A percentile compares a stretch with the other conserved stretches of the same genome.
Conservation (phyloP, 495 filamentous ascomycete genomes). For the Diplogelasinospora grovesii region DNA sequence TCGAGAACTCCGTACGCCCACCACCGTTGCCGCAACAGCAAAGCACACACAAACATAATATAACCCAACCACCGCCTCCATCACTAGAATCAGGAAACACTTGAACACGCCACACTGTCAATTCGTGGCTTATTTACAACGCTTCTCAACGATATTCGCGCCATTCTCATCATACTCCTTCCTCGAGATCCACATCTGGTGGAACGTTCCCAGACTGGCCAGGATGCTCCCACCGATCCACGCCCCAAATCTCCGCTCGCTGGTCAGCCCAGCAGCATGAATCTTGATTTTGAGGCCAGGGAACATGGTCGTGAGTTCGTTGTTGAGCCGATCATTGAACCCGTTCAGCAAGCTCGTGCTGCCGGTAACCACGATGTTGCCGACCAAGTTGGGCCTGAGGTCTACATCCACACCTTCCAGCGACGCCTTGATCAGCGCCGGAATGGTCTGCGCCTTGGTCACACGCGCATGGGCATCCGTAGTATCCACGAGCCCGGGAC, state of each 20-base stretch:
- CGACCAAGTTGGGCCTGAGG: slow-evolving; percentile 70
- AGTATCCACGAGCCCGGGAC: slow-evolving; percentile 19
- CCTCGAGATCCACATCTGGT: slow-evolving; percentile 95
- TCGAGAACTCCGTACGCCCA: slow-evolving; percentile 20
- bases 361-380: slow-evolving; percentile 90
- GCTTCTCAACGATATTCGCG: slow-evolving; percentile 64
- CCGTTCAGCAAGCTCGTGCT: slow-evolving; percentile 77
- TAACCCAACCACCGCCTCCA: neutral
- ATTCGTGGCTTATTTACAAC: slow-evolving; percentile 53
- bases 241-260: slow-evolving; percentile 80
- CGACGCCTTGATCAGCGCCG: slow-evolving; percentile 69
- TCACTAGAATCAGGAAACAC: too few species aligned
- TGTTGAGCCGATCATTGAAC: slow-evolving; percentile 81
- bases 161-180: slow-evolving; percentile 81
- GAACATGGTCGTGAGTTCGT: slow-evolving; percentile 70
- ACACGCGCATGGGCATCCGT: too few species aligned
- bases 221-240: slow-evolving; percentile 98
- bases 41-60: too few species aligned
- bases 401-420: slow-evolving; percentile 80
- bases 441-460: slow-evolving; percentile 66
- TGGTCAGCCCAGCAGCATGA: slow-evolving; percentile 73
- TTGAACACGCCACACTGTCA: neutral
- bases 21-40: too few species aligned
- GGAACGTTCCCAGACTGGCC: slow-evolving; percentile 94
- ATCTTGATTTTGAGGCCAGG: slow-evolving; percentile 79